A percentile compares a stretch with the other conserved stretches of the same genome.
These are phyloP conservation scores for Monascus ruber DNA, from an alignment of 2,329 filamentous ascomycete species.

Conservation along the genomic window DNA sequence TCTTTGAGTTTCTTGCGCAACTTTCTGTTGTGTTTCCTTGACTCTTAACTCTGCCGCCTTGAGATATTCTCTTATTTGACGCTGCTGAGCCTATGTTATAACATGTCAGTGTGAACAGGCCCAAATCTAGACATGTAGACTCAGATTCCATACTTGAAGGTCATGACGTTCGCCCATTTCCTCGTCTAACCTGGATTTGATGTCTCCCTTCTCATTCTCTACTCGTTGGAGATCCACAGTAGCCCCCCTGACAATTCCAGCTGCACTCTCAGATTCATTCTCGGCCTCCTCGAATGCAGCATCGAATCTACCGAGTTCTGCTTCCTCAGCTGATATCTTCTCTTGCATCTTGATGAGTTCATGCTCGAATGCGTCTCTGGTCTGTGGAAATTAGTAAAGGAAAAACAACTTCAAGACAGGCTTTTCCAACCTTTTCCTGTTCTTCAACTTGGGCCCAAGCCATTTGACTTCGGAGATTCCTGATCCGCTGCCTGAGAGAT, in stretches of 20 bases:
- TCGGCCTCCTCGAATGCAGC: slow-evolving; percentile 35
- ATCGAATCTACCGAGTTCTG: slow-evolving; percentile 34
- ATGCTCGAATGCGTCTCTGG: slow-evolving; percentile 23
- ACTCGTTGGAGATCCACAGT: slow-evolving; percentile 33
- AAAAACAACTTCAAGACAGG: neutral
- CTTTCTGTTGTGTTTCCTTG: slow-evolving; percentile 31
- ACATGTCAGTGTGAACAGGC: slow-evolving; percentile 4
- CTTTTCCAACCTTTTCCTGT: slow-evolving; percentile 46
- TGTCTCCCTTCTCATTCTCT: slow-evolving; percentile 36
- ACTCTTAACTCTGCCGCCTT: slow-evolving; percentile 40
- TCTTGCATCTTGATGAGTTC: slow-evolving; percentile 29
- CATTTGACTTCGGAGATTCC: slow-evolving; percentile 52
- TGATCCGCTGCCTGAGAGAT: slow-evolving; percentile 50
- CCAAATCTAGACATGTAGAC: slow-evolving; percentile 3
- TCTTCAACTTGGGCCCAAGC: slow-evolving; percentile 83
- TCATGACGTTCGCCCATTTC: slow-evolving; percentile 44
- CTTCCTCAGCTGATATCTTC: slow-evolving; percentile 39
- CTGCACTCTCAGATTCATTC: slow-evolving; percentile 26
- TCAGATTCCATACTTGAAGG: slow-evolving; percentile 32
- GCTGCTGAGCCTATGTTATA: slow-evolving; percentile 49
- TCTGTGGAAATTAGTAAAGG: slow-evolving; percentile 12
- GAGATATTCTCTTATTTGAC: slow-evolving; percentile 51
- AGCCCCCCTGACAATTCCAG: slow-evolving; percentile 33
- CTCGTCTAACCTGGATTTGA: slow-evolving; percentile 42
- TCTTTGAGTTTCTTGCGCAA: slow-evolving; percentile 39